Evolutionary conservation across 2,329 filamentous ascomycete genomes (phyloP).

Genomic region (Aspergillus unguis): DNA sequence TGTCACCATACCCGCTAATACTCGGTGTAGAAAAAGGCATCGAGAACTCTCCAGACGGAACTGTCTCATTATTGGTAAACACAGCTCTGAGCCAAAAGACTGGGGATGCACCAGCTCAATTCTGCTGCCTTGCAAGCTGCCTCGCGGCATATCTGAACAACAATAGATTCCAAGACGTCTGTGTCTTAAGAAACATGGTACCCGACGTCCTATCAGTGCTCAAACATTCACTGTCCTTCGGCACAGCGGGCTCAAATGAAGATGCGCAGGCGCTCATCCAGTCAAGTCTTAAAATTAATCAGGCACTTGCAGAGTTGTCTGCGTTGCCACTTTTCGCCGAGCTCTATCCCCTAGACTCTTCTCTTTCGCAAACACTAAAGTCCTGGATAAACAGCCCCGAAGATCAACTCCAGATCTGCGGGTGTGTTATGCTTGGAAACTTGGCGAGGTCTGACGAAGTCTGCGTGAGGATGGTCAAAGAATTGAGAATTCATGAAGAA

Average conservation of each 20-base stretch:
- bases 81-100: conserved; percentile 28
- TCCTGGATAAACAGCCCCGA: conserved; percentile 40
- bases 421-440: conserved; percentile 49
- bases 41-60: conserved; percentile 34
- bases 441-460: conserved; percentile 44
- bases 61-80: conserved; percentile 33
- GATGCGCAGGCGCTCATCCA: conserved; percentile 36
- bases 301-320: conserved; percentile 42
- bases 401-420: conserved; percentile 46
- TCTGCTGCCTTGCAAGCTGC: conserved; percentile 30
- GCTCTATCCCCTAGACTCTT: conserved; percentile 38
- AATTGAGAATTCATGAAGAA: conserved; percentile 38
- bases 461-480: conserved; percentile 40
- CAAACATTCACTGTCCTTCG: conserved; percentile 28
- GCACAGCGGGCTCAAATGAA: conserved; percentile 27
- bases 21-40: conserved; percentile 31
- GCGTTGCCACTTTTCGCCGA: conserved; percentile 35
- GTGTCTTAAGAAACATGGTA: conserved; percentile 33
- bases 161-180: conserved; percentile 38
- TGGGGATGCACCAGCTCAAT: conserved; percentile 29
- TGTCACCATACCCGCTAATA: background rate
- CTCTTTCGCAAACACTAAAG: conserved; percentile 35
- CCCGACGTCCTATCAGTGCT: conserved; percentile 34
- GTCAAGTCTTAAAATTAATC: conserved; percentile 38
- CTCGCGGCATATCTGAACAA: conserved; percentile 36